Conservation (phyloP, 2,329 filamentous ascomycete genomes). For the Calonectria montana region DNA sequence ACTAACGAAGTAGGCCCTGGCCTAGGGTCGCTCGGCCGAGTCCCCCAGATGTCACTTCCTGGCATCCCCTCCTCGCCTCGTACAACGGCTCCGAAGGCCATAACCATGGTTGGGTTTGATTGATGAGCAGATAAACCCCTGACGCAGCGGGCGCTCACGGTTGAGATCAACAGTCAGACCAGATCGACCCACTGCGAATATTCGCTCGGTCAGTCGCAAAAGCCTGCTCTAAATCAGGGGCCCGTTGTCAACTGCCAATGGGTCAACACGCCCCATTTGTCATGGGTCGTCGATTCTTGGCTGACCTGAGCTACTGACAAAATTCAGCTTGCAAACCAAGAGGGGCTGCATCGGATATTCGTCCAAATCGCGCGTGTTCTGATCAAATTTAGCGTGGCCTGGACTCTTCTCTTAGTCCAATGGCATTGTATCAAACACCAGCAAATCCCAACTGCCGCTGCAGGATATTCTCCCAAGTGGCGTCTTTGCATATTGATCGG, state of each 20-base stretch:
- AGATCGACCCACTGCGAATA: constrained; percentile 31
- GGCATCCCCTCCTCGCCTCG: constrained; percentile 26
- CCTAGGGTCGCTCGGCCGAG: constrained; percentile 40
- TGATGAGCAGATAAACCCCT: constrained; percentile 38
- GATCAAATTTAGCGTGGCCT: constrained; percentile 6
- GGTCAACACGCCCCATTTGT: constrained; percentile 21
- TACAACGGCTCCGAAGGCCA: constrained; percentile 14
- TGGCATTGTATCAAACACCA: not conserved
- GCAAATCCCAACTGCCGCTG: not conserved
- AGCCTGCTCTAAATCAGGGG: constrained; percentile 14
- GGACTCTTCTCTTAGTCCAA: not conserved
- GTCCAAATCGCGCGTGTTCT: constrained; percentile 23
- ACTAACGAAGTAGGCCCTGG: constrained; percentile 25
- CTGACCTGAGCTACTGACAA: constrained; percentile 28
- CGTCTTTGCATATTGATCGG: not conserved
- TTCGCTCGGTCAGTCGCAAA: constrained; percentile 23
- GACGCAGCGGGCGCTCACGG: constrained; percentile 27
- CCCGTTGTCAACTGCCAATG: constrained; percentile 9
- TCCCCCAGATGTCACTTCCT: constrained; percentile 34
- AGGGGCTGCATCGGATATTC: constrained; percentile 27
- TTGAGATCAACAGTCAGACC: constrained; percentile 36
- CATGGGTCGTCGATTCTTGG: constrained; percentile 33
- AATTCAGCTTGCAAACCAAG: constrained; percentile 27
- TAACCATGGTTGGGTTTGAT: constrained; percentile 21
- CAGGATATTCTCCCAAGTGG: not conserved